These are phyloP conservation scores for Tulasnella sp. DNA, from an alignment of 768 basidiomycete species.

Conservation along the genomic window DNA sequence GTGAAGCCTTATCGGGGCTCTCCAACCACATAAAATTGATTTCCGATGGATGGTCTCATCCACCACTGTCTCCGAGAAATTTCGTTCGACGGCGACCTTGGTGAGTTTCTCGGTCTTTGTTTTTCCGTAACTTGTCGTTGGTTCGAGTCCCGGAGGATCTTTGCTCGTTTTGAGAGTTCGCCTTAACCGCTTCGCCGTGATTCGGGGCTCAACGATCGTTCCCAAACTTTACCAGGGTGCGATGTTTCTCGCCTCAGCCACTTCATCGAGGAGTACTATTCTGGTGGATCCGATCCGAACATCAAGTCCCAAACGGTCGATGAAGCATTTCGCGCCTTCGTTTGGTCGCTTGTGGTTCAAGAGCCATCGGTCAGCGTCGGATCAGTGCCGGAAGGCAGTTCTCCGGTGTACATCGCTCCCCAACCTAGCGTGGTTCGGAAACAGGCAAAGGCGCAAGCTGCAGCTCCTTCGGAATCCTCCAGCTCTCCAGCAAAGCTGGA, in stretches of 20 bases:
- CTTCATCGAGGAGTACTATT: constrained; percentile 66
- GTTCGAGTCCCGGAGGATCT: constrained; percentile 20
- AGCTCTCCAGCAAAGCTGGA: constrained; percentile 39
- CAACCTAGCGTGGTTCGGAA: constrained; percentile 52
- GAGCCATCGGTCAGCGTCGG: constrained; percentile 77
- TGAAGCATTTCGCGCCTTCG: constrained; percentile 69
- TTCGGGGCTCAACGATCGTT: not conserved
- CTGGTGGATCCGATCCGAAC: constrained; percentile 39
- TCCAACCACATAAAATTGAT: constrained; percentile 10
- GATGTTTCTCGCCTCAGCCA: constrained; percentile 65
- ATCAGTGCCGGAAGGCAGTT: constrained; percentile 53
- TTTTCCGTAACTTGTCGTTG: not conserved
- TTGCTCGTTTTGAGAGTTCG: constrained; percentile 33
- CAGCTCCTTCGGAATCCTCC: constrained; percentile 7
- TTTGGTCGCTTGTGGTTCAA: constrained; percentile 75
- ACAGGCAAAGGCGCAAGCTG: constrained; percentile 25
- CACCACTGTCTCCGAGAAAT: constrained; percentile 81
- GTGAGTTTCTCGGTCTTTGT: constrained; percentile 48
- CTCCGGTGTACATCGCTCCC: constrained; percentile 72
- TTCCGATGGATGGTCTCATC: constrained; percentile 77
- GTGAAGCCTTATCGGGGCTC: not conserved
- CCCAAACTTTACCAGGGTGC: constrained; percentile 53
- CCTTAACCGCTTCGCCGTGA: constrained; percentile 28
- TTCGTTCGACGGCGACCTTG: constrained; percentile 85
- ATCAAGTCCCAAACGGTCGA: constrained; percentile 56